Evolutionary conservation across 495 filamentous ascomycete genomes (phyloP), one percentile per base, ranked within the genome.

Genomic region (Trichocladium uniseriatum): DNA sequence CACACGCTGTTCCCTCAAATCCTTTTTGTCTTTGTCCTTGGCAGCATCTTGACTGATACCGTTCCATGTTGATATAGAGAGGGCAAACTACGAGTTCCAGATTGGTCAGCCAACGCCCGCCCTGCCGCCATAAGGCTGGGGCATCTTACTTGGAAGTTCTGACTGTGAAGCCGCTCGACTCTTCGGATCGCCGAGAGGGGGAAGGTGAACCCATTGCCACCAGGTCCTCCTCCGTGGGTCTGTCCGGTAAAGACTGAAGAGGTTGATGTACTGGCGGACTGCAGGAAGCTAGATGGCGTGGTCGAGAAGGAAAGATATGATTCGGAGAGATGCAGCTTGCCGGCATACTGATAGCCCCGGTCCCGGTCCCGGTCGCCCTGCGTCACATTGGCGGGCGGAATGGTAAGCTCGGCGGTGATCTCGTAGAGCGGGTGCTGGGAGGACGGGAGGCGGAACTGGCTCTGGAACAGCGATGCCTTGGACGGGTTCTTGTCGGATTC

Each of bases 51-150:
- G 72, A 36, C 65, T 63, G 13, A 79, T 73, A 3, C 89, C 91
- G 61, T 95, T 96, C 90, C 91, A 97, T 5, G 92, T 96, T 1
- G 90, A 97, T 58, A 98, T 85, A 5, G 88, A 82, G 32, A 98
- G 78, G 7, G 94, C 84, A 65, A 96, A 97, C 68, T 95, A 35
- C 2, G n/a, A 39, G 14, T 8, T 5, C 6, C 18, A 14, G 20
- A 15, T 9, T 5, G 29, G 15, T 27, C 19, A 38, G 37, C 16
- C 32, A 34, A 34, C 5, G n/a, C 19, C 5, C 7, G 35, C 15
- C 13, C 32, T 15, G 39, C 34, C 7, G 20, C 2, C 4, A 21
- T 34, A 22, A 20, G 13, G 20, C 6, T 14, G 20, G 19, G 6
- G 16, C 27, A 13, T 18, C 51, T 51, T 69, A 77, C 76, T 62